Evolutionary conservation across 1,284 basidiomycete genomes (phyloP).

Genomic region (Naganishia sp.): DNA sequence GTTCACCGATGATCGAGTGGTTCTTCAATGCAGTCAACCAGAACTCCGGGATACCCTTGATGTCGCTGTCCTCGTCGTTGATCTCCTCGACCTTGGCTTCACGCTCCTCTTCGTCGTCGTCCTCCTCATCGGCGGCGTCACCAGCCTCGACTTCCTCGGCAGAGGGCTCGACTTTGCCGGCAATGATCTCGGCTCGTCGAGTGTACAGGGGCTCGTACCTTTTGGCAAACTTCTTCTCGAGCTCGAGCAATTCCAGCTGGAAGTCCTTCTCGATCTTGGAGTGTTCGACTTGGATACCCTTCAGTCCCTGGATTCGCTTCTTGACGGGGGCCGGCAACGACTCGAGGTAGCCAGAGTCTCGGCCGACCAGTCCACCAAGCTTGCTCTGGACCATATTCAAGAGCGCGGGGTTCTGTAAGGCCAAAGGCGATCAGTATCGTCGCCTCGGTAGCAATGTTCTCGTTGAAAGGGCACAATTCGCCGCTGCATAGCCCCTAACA

Average conservation of each 20-base stretch:
- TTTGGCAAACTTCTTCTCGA: constrained; percentile 95
- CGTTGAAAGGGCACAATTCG: too few species aligned
- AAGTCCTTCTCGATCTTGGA: constrained; percentile 91
- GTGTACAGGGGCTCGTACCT: constrained; percentile 85
- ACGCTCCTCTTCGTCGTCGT: constrained; percentile 56
- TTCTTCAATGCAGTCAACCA: constrained; percentile 97
- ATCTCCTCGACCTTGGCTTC: constrained; percentile 53
- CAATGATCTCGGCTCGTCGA: constrained; percentile 80
- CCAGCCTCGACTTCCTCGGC: constrained; percentile 81
- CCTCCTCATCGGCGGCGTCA: constrained; percentile 60
- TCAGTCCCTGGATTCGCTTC: constrained; percentile 84
- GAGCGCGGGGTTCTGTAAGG: constrained; percentile 60
- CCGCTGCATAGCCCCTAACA: neutral
- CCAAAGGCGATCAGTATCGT: constrained; percentile 11
- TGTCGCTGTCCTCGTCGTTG: constrained; percentile 42
- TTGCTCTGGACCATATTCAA: constrained; percentile 63
- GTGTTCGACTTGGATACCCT: constrained; percentile 92
- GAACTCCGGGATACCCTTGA: constrained; percentile 84
- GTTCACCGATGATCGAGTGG: constrained; percentile 79
- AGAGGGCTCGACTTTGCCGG: constrained; percentile 73
- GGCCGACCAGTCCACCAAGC: constrained; percentile 70
- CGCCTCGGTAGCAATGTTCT: neutral
- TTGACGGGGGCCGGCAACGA: constrained; percentile 78
- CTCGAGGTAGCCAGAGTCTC: constrained; percentile 84
- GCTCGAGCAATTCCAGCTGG: constrained; percentile 92